A percentile compares a stretch with the other conserved stretches of the same genome.
phyloP scores from a whole-genome alignment of 495 filamentous ascomycete species.

The Lepidopterella palustris region DNA sequence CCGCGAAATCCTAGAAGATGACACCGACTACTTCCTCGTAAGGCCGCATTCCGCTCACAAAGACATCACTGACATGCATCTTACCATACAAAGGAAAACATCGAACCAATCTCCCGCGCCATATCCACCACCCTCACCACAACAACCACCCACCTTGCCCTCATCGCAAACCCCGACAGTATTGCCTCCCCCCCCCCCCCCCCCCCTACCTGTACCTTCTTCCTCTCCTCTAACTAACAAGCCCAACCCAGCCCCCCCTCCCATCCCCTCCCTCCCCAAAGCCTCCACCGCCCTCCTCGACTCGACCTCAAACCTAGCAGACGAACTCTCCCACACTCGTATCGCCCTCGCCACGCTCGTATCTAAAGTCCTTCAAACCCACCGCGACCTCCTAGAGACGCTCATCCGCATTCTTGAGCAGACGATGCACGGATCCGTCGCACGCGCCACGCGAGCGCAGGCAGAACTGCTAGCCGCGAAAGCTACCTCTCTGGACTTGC shows the following conservation, averaged over 20 bases:
- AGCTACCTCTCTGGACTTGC: conserved; percentile 48
- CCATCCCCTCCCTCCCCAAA: conserved; percentile 1
- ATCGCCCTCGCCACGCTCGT: conserved; percentile 21
- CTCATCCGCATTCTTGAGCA: conserved; percentile 45
- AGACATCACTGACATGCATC: not conserved
- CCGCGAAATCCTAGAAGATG: conserved; percentile 26
- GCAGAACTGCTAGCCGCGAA: conserved; percentile 55
- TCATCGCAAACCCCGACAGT: conserved; percentile 16
- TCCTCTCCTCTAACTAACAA: not conserved
- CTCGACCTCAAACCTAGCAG: not conserved
- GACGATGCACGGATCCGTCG: conserved; percentile 59
- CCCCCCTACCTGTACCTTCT: not conserved
- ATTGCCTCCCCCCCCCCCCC: not conserved
- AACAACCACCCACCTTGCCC: conserved; percentile 11
- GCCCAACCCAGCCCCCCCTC: not conserved
- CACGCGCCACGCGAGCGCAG: conserved; percentile 48
- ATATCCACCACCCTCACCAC: conserved; percentile 14
- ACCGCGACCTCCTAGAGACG: conserved; percentile 25
- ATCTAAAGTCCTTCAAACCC: conserved; percentile 17
- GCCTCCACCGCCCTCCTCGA: not conserved
- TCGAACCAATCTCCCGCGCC: conserved; percentile 1
- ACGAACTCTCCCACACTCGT: not conserved
- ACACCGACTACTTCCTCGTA: conserved; percentile 29
- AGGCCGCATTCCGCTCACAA: not conserved
- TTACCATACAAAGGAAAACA: conserved; percentile 2